These are phyloP conservation scores for Pythium sukuiense DNA, from an alignment of 352 stramenopile species.

Conservation along the genomic window DNA sequence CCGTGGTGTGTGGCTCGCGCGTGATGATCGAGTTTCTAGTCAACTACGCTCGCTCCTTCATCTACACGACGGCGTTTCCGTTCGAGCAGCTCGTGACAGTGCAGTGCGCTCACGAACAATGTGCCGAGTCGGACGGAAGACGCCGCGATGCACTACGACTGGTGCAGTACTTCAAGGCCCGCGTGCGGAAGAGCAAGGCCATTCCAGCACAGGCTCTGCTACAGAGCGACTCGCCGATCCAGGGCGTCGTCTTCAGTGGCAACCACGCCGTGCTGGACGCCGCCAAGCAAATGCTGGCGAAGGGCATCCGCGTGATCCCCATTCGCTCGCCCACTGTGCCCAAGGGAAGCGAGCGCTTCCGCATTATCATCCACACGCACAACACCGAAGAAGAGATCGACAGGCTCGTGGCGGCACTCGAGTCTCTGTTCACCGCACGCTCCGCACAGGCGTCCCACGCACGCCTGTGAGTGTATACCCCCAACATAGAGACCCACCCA, in stretches of 20 bases:
- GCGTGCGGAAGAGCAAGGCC: constrained; percentile 31
- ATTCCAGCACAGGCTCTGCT: constrained; percentile 58
- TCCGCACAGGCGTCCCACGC: background rate
- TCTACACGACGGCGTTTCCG: constrained; percentile 96
- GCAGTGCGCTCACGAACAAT: constrained; percentile 87
- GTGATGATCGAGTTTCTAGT: constrained; percentile 93
- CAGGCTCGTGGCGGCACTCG: constrained; percentile 51
- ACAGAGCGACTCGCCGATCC: constrained; percentile 88
- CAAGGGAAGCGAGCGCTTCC: constrained; percentile 92
- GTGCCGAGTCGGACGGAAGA: constrained; percentile 46
- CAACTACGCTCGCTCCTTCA: constrained; percentile 97
- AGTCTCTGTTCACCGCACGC: constrained; percentile 39
- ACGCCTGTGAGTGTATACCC: background rate
- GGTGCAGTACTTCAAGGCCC: constrained; percentile 81
- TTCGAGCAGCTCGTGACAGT: constrained; percentile 92
- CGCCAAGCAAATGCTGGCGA: constrained; percentile 54
- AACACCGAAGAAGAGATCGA: constrained; percentile 91
- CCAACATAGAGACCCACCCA: background rate
- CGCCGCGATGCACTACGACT: constrained; percentile 48
- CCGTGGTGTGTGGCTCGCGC: constrained; percentile 90
- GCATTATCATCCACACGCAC: constrained; percentile 95
- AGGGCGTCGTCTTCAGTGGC: constrained; percentile 92
- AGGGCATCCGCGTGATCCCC: constrained; percentile 91
- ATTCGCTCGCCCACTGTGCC: constrained; percentile 96
- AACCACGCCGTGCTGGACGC: constrained; percentile 88